These are phyloP conservation scores for Penicillium roqueforti DNA, from an alignment of 495 filamentous ascomycete genomes.

Conservation along the genomic window DNA sequence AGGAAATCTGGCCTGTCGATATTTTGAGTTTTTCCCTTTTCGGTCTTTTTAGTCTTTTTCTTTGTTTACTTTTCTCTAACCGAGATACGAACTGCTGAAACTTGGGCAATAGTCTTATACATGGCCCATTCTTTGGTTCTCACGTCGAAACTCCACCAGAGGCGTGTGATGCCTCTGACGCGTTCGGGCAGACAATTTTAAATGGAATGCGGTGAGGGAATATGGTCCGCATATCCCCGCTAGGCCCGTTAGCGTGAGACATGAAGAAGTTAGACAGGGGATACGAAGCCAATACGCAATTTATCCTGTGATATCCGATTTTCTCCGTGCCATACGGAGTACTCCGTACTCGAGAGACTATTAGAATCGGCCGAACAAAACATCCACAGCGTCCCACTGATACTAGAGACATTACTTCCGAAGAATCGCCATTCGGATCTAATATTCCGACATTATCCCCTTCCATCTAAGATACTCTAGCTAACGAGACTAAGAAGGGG, in stretches of 20 bases:
- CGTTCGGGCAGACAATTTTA: slow-evolving; percentile 9
- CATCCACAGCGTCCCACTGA: slow-evolving; percentile 28
- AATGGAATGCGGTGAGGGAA: slow-evolving; percentile 4
- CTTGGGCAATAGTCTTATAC: not conserved
- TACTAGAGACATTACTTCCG: slow-evolving; percentile 26
- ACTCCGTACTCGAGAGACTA: no score
- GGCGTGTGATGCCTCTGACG: not conserved
- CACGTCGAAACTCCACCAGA: not conserved
- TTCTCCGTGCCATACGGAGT: slow-evolving; percentile 25
- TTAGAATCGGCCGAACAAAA: slow-evolving; percentile 32
- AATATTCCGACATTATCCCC: slow-evolving; percentile 20
- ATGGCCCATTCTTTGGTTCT: not conserved
- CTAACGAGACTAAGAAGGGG: no score
- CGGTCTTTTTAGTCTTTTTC: not conserved
- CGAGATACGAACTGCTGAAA: not conserved
- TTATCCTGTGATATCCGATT: slow-evolving; percentile 31
- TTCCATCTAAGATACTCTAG: no score
- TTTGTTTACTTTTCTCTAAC: not conserved
- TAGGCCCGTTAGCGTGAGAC: slow-evolving; percentile 1
- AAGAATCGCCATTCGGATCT: slow-evolving; percentile 26
- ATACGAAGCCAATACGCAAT: slow-evolving; percentile 19
- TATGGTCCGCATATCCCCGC: slow-evolving; percentile 11
- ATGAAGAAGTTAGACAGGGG: not conserved
- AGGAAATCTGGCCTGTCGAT: not conserved
- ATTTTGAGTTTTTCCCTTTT: not conserved